Conservation (phyloP, 2,329 filamentous ascomycete genomes). For the Fusarium sterilihyphosum region DNA sequence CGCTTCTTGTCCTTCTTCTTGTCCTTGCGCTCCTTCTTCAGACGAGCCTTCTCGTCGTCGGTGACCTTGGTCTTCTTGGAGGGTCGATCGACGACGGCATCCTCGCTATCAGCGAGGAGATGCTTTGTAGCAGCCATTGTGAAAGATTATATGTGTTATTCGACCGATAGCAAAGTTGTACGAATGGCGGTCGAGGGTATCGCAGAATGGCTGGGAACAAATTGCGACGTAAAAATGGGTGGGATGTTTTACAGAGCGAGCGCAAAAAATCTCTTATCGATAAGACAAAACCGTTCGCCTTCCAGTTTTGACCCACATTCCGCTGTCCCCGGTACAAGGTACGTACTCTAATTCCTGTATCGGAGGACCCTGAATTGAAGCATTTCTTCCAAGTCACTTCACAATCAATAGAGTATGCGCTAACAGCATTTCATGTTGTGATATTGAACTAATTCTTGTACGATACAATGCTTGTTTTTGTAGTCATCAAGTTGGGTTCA, state of each 20-base stretch:
- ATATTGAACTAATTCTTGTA: neutral
- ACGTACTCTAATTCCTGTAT: conserved; percentile 17
- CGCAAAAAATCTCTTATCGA: conserved; percentile 47
- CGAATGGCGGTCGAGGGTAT: conserved; percentile 24
- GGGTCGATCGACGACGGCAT: conserved; percentile 43
- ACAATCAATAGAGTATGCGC: neutral
- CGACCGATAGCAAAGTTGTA: neutral
- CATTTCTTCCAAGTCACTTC: neutral
- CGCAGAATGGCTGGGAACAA: conserved; percentile 33
- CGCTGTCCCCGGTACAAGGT: neutral
- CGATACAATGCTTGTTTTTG: neutral
- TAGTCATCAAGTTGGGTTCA: conserved; percentile 15
- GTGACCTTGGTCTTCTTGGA: conserved; percentile 54
- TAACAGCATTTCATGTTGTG: neutral
- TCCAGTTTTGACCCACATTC: conserved; percentile 8
- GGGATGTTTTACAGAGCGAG: conserved; percentile 32
- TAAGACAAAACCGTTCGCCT: conserved; percentile 31
- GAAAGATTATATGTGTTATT: neutral
- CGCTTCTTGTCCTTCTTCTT: conserved; percentile 55
- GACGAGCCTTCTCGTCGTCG: conserved; percentile 46
- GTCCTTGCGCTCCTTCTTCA: conserved; percentile 55
- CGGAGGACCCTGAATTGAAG: neutral
- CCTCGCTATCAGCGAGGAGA: conserved; percentile 50
- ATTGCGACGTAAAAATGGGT: conserved; percentile 34
- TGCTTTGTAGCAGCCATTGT: conserved; percentile 56